Evolutionary conservation across 805 yeast species (phyloP).

Genomic region (Barnettozyma californica): DNA sequence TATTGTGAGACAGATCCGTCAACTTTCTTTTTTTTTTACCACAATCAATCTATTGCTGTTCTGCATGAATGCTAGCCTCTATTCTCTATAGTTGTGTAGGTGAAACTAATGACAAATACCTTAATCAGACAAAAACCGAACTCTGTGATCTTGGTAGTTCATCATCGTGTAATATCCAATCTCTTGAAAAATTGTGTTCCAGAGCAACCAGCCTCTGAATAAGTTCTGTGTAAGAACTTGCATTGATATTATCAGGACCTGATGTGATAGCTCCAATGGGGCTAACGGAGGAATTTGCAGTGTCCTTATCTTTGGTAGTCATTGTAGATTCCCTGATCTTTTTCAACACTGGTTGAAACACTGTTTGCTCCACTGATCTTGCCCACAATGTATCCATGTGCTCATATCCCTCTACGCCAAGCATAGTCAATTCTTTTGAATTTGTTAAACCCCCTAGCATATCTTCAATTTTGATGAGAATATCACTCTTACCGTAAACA

Average conservation of each 20-base stretch:
- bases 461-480: conserved; percentile 64
- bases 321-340: conserved; percentile 34
- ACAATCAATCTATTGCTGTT: not conserved
- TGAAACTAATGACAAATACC: too few species aligned
- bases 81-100: not conserved
- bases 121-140: conserved; percentile 10
- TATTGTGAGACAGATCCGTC: not conserved
- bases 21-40: too few species aligned
- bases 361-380: conserved; percentile 40
- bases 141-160: conserved; percentile 4
- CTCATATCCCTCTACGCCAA: conserved; percentile 56
- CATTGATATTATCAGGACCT: not conserved
- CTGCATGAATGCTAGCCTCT: not conserved
- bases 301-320: not conserved
- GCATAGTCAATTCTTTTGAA: conserved; percentile 24
- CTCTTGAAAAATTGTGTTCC: not conserved
- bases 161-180: not conserved
- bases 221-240: not conserved
- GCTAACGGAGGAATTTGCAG: not conserved
- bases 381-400: conserved; percentile 85
- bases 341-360: conserved; percentile 41
- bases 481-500: conserved; percentile 65
- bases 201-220: not conserved
- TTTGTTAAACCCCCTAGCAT: conserved; percentile 52
- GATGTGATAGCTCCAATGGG: not conserved